These are phyloP conservation scores for Russula emetica DNA, from an alignment of 768 basidiomycete species.

Conservation along the genomic window DNA sequence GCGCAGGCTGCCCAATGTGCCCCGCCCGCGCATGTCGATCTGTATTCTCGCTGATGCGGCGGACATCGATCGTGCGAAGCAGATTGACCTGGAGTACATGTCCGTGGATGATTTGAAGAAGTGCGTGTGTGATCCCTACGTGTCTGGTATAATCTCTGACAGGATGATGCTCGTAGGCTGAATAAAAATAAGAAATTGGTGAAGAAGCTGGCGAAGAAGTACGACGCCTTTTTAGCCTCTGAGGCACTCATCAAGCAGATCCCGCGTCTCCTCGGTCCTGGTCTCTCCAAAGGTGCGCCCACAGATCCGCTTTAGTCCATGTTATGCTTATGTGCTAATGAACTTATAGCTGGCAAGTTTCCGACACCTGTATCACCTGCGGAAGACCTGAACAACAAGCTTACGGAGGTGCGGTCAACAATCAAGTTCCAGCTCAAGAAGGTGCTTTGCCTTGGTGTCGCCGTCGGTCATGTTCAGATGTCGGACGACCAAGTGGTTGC, in stretches of 20 bases:
- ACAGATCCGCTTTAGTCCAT: not conserved
- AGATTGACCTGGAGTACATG: slow-evolving; percentile 98
- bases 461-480: slow-evolving; percentile 97
- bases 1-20: slow-evolving; percentile 85
- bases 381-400: slow-evolving; percentile 87
- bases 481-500: slow-evolving; percentile 92
- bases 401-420: slow-evolving; percentile 93
- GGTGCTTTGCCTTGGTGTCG: slow-evolving; percentile 98
- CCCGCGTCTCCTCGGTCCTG: slow-evolving; percentile 97
- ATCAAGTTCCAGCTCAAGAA: slow-evolving; percentile 99
- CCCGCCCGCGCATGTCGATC: slow-evolving; percentile 98
- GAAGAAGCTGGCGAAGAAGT: slow-evolving; percentile 99
- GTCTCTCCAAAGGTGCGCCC: slow-evolving; percentile 91
- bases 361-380: slow-evolving; percentile 91
- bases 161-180: slow-evolving; percentile 47
- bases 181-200: slow-evolving; percentile 99
- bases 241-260: slow-evolving; percentile 99
- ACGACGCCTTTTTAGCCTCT: slow-evolving; percentile 97
- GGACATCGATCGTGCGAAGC: slow-evolving; percentile 98
- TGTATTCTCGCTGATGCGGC: slow-evolving; percentile 99
- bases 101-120: slow-evolving; percentile 99
- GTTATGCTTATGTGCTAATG: not conserved
- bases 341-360: slow-evolving; percentile 87
- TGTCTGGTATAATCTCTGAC: not conserved
- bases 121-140: slow-evolving; percentile 42